Conservation (phyloP, 805 yeast species). For the Zygoascus bituminiphila region DNA sequence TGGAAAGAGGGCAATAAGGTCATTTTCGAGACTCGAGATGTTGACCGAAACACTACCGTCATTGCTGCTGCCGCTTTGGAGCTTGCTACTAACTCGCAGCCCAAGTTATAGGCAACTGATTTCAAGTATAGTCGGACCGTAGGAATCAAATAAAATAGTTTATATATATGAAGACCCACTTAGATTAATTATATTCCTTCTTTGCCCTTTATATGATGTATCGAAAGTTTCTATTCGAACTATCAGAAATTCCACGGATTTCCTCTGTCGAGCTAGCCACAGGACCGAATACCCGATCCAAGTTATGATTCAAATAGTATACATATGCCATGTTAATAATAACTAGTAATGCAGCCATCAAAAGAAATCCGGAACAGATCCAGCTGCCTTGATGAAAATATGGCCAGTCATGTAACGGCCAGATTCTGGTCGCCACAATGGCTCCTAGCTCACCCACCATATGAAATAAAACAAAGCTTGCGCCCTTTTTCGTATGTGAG, state of each 20-base stretch:
- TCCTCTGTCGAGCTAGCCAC: too few species aligned
- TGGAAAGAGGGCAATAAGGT: constrained; percentile 75
- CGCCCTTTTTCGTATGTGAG: constrained; percentile 24
- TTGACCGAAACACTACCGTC: constrained; percentile 69
- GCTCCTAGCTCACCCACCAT: constrained; percentile 27
- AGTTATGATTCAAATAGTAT: constrained; percentile 11
- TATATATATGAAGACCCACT: too few species aligned
- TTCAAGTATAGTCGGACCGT: too few species aligned
- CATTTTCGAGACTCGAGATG: constrained; percentile 72
- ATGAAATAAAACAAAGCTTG: constrained; percentile 24
- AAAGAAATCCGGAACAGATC: constrained; percentile 16
- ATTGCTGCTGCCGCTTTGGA: constrained; percentile 84
- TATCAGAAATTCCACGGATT: too few species aligned
- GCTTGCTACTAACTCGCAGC: constrained; percentile 24
- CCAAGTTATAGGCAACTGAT: constrained; percentile 12
- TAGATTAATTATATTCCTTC: too few species aligned
- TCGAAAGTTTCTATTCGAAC: too few species aligned
- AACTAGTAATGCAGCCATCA: constrained; percentile 12
- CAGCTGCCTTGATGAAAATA: constrained; percentile 17
- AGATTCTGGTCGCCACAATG: constrained; percentile 24
- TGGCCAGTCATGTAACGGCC: constrained; percentile 17
- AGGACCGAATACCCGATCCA: constrained; percentile 14
- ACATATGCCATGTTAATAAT: constrained; percentile 11
- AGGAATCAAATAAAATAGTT: too few species aligned
- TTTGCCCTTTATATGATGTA: too few species aligned